Base-by-base conservation (phyloP, 768 basidiomycete genomes). In the Tricholoma bakamatsutake region DNA sequence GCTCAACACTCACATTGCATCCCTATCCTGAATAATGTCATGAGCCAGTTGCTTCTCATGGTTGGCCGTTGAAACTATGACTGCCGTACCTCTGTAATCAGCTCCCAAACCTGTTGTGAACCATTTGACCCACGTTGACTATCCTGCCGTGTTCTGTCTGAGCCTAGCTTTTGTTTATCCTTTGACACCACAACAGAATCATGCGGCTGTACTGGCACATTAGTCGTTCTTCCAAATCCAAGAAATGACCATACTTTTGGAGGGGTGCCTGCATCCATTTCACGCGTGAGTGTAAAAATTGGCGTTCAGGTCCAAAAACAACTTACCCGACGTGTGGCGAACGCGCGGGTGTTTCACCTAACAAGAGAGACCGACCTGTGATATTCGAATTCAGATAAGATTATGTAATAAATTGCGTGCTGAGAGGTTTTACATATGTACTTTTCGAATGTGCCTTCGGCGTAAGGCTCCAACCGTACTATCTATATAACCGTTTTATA, bases 1-100 rank as follows among this genome's bases (percentile, higher is more conserved):
- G 21, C 6, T 5, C 2, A 50, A 13, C 2, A 7, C 53, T 47
- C 33, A 54, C 53, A 54, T 54, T 17, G 53, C 47, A 28, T 54
- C 34, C 18, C 43, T 31, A 15, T 54, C 53, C 46, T 54, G 53
- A 30, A 54, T 15, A 15, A 54, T 54, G 30, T 33, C 53, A 8
- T 31, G 53, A 11, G 43, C 43, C 5, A 34, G 43, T 12, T 37
- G 27, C 33, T 18, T 18, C 43, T 31, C 12, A 2, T 54, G 31
- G 37, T 47, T 15, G 24, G 31, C n/a, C 18, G 31, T 27, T 24
- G 4, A 2, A 27, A 24, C 43, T 27, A 27, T 6, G 27, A 7
- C 4, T 27, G 12, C 12, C 12, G 21, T 24, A 24, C 12, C 4
- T 35, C 8, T 24, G 24, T 24, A 24, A 27, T 45, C 21, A 27